phyloP scores from a whole-genome alignment of 140 eudicot species.

The Cichorium intybus region DNA sequence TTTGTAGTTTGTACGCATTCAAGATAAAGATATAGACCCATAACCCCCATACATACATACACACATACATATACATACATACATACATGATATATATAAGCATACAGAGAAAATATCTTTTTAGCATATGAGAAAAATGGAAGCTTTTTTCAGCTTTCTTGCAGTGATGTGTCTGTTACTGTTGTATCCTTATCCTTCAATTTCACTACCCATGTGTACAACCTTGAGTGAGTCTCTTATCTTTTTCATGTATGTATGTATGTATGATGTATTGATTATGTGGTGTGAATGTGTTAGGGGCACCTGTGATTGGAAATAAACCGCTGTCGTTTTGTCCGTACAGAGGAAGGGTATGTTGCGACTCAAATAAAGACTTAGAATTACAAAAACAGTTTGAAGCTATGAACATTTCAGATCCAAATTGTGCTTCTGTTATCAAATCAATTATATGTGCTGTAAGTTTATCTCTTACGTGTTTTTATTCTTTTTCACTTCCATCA shows the following conservation, averaged over 20 bases:
- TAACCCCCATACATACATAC: not conserved
- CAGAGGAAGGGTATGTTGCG: constrained; percentile 71
- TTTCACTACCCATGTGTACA: constrained; percentile 75
- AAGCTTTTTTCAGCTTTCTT: constrained; percentile 25
- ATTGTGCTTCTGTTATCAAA: constrained; percentile 75
- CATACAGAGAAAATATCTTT: constrained; percentile 8
- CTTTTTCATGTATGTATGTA: not conserved
- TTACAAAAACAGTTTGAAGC: constrained; percentile 58
- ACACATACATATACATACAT: not conserved
- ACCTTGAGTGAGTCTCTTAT: constrained; percentile 54
- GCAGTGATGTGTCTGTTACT: constrained; percentile 36
- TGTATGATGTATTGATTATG: not conserved
- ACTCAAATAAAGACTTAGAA: constrained; percentile 54
- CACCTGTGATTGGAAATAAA: constrained; percentile 44
- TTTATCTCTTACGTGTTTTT: not conserved
- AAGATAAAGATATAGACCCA: constrained; percentile 7
- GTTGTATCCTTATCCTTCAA: constrained; percentile 36
- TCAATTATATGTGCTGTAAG: constrained; percentile 89
- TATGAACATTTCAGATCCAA: constrained; percentile 63
- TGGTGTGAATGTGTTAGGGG: constrained; percentile 36
- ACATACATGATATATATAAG: too few species aligned
- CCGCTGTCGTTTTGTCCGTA: constrained; percentile 59
- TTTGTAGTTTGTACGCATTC: constrained; percentile 19
- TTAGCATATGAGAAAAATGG: constrained; percentile 40
- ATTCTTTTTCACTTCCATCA: too few species aligned